A percentile compares a stretch with the other conserved stretches of the same genome.
Evolutionary conservation across 768 basidiomycete genomes (phyloP).

Genomic region (Russula virescens): DNA sequence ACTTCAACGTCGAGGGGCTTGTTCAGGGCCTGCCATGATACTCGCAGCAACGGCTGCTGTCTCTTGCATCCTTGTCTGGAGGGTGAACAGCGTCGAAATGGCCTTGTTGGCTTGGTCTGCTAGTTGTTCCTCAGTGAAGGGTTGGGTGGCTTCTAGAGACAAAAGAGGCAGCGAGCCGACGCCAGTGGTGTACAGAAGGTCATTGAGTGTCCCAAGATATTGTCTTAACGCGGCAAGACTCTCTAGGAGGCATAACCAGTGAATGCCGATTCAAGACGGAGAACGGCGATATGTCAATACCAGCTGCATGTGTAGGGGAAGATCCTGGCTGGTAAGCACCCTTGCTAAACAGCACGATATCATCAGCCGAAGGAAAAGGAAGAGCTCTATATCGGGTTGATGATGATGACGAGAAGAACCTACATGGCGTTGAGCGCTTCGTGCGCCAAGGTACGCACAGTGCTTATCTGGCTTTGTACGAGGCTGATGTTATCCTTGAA

Average conservation of each 20-base stretch:
- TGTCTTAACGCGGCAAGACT: slow-evolving; percentile 17
- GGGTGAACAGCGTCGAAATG: slow-evolving; percentile 8
- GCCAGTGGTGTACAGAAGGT: slow-evolving; percentile 13
- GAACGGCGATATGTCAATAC: not conserved
- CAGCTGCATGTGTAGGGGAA: slow-evolving; percentile 16
- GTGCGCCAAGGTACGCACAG: slow-evolving; percentile 15
- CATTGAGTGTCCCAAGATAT: slow-evolving; percentile 11
- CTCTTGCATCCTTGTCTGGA: slow-evolving; percentile 18
- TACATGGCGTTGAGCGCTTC: slow-evolving; percentile 22
- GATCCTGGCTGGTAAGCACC: slow-evolving; percentile 20
- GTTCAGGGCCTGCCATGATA: slow-evolving; percentile 18
- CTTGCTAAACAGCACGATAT: slow-evolving; percentile 2
- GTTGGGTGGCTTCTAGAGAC: slow-evolving; percentile 2
- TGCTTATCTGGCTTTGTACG: slow-evolving; percentile 16
- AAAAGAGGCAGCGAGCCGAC: slow-evolving; percentile 23
- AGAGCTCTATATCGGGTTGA: not conserved
- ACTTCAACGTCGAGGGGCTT: slow-evolving; percentile 15
- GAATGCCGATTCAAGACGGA: not conserved
- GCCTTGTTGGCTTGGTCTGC: slow-evolving; percentile 22
- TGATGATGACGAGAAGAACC: not conserved
- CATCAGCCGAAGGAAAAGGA: not conserved
- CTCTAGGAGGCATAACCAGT: not conserved
- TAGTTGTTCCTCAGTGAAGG: slow-evolving; percentile 21
- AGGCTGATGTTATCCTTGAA: slow-evolving; percentile 21
- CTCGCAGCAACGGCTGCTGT: slow-evolving; percentile 18